A percentile compares a stretch with the other conserved stretches of the same genome.
Conservation (phyloP, 345 rosid species). For the Murraya koenigii region DNA sequence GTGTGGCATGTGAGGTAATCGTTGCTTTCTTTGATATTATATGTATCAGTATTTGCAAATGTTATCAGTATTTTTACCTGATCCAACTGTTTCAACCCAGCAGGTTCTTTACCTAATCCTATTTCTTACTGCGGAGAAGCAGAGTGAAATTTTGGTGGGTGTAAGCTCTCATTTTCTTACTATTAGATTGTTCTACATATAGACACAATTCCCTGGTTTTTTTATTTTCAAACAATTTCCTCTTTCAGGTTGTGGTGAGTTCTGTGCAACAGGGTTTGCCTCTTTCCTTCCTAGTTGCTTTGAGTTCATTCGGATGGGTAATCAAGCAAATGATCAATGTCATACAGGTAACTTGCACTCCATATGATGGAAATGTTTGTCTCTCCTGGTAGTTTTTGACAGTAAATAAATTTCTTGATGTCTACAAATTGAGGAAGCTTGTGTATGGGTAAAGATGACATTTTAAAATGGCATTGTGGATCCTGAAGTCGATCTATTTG, state of each 20-base stretch:
- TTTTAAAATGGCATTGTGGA: not conserved
- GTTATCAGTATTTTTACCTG: slow-evolving; percentile 3
- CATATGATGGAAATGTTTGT: not conserved
- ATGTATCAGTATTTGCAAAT: not conserved
- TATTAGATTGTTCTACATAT: not conserved
- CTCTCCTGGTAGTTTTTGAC: not conserved
- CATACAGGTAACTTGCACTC: slow-evolving; percentile 59
- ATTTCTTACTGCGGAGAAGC: slow-evolving; percentile 61
- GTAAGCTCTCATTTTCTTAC: slow-evolving; percentile 35
- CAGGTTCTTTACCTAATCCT: slow-evolving; percentile 84
- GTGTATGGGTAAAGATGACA: not conserved
- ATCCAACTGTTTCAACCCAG: slow-evolving; percentile 12
- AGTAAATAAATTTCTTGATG: not conserved
- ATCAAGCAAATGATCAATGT: slow-evolving; percentile 73
- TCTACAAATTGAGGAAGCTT: not conserved
- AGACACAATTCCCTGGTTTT: not conserved
- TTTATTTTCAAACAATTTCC: slow-evolving; percentile 12
- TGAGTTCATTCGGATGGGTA: slow-evolving; percentile 77
- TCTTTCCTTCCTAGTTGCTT: slow-evolving; percentile 47
- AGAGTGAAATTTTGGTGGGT: slow-evolving; percentile 52
- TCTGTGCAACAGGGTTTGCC: slow-evolving; percentile 7
- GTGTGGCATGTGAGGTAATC: slow-evolving; percentile 97
- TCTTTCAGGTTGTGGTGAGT: slow-evolving; percentile 48
- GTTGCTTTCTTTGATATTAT: not conserved
- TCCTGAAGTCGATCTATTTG: not conserved